Evolutionary conservation across 441 rosid species (phyloP).

Genomic region (Francoa sonchifolia): DNA sequence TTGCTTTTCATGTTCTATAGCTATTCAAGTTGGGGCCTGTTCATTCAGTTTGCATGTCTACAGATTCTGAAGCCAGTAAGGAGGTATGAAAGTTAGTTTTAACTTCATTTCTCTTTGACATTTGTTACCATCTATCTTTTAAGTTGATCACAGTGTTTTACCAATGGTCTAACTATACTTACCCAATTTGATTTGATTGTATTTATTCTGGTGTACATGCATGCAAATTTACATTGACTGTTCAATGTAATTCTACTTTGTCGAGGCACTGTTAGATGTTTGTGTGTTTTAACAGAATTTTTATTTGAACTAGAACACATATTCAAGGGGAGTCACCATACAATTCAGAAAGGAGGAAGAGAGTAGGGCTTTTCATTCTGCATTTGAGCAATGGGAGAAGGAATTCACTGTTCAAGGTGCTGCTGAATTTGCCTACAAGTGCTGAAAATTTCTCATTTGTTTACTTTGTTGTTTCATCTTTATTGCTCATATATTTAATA

Average conservation of each 20-base stretch:
- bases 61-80: constrained; percentile 23
- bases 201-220: no score
- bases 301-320: constrained; percentile 44
- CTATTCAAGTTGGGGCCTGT: constrained; percentile 58
- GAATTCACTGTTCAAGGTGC: constrained; percentile 48
- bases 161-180: no score
- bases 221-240: background rate
- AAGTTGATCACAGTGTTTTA: no score
- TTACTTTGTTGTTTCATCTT: no score
- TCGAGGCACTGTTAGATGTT: constrained; percentile 14
- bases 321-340: constrained; percentile 49
- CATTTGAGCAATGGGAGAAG: constrained; percentile 70
- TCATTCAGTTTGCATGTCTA: constrained; percentile 48
- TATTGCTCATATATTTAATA: no score
- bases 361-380: constrained; percentile 55
- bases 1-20: constrained; percentile 26
- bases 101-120: no score
- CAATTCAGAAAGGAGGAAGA: constrained; percentile 62
- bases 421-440: constrained; percentile 15
- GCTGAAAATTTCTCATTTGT: background rate
- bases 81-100: constrained; percentile 36
- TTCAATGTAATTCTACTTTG: constrained; percentile 8
- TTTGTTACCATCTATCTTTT: no score
- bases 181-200: no score
- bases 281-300: constrained; percentile 15